Conservation (phyloP, 2,329 filamentous ascomycete genomes). For the Pleochaeta shiraiana region DNA sequence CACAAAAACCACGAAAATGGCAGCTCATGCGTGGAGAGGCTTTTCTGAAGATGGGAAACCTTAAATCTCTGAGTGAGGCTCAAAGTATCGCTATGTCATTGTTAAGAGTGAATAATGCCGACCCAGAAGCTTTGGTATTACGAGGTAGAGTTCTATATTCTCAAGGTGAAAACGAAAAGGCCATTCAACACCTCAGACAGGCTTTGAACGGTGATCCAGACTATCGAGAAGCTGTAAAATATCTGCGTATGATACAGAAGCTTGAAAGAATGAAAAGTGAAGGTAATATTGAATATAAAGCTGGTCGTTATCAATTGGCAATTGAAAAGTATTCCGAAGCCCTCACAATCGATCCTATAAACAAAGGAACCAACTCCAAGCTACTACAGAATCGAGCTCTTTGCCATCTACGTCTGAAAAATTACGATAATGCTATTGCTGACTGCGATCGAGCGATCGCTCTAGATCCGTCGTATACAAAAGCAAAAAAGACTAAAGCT, state of each 20-base stretch:
- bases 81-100: constrained; percentile 82
- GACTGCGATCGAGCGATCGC: constrained; percentile 73
- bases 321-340: constrained; percentile 70
- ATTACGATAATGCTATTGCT: constrained; percentile 57
- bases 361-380: constrained; percentile 88
- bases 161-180: constrained; percentile 89
- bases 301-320: constrained; percentile 55
- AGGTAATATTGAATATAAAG: constrained; percentile 79
- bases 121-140: constrained; percentile 83
- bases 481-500: constrained; percentile 84
- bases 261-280: constrained; percentile 86
- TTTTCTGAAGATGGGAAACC: constrained; percentile 76
- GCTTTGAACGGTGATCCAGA: constrained; percentile 83
- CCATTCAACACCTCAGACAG: constrained; percentile 76
- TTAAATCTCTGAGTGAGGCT: constrained; percentile 74
- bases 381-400: constrained; percentile 83
- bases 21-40: constrained; percentile 80
- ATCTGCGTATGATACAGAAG: constrained; percentile 74
- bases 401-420: constrained; percentile 63
- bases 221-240: constrained; percentile 71
- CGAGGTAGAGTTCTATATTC: constrained; percentile 73
- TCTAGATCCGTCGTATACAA: constrained; percentile 67
- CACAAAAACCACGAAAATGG: constrained; percentile 77
- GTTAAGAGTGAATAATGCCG: constrained; percentile 67
- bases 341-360: constrained; percentile 63